A percentile compares a stretch with the other conserved stretches of the same genome.
Conservation (phyloP, 805 yeast species). For the Cyberlindnera americana region DNA sequence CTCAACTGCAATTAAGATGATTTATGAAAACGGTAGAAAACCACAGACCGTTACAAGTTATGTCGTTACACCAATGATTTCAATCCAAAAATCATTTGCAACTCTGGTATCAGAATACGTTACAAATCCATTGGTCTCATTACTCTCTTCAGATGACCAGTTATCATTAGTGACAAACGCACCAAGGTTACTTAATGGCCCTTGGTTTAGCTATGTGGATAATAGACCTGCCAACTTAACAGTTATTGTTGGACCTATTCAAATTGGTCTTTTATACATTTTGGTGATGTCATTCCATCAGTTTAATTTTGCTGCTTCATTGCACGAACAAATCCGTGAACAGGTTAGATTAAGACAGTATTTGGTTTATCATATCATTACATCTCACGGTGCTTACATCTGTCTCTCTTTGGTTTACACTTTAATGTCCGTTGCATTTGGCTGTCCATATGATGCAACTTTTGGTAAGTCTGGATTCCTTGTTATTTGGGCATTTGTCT, state of each 20-base stretch:
- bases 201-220: conserved; percentile 32
- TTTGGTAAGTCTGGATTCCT: conserved; percentile 65
- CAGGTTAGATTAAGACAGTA: conserved; percentile 31
- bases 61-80: conserved; percentile 37
- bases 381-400: conserved; percentile 36
- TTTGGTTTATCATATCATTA: conserved; percentile 42
- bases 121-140: conserved; percentile 12
- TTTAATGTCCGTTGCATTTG: conserved; percentile 58
- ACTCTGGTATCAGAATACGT: conserved; percentile 20
- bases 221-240: conserved; percentile 40
- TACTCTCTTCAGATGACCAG: conserved; percentile 6
- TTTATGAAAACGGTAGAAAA: conserved; percentile 62
- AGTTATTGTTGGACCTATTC: conserved; percentile 54
- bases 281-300: conserved; percentile 68
- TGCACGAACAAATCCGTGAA: conserved; percentile 35
- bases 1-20: conserved; percentile 29
- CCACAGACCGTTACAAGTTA: conserved; percentile 38
- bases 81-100: conserved; percentile 13
- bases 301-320: conserved; percentile 49
- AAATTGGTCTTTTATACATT: conserved; percentile 64
- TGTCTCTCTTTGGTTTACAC: conserved; percentile 52
- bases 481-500: conserved; percentile 61
- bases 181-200: conserved; percentile 20
- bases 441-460: conserved; percentile 45
- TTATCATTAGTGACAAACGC: conserved; percentile 24